Evolutionary conservation across 345 rosid species (phyloP), one percentile per base, ranked within the genome.

Genomic region (Durio zibethinus): DNA sequence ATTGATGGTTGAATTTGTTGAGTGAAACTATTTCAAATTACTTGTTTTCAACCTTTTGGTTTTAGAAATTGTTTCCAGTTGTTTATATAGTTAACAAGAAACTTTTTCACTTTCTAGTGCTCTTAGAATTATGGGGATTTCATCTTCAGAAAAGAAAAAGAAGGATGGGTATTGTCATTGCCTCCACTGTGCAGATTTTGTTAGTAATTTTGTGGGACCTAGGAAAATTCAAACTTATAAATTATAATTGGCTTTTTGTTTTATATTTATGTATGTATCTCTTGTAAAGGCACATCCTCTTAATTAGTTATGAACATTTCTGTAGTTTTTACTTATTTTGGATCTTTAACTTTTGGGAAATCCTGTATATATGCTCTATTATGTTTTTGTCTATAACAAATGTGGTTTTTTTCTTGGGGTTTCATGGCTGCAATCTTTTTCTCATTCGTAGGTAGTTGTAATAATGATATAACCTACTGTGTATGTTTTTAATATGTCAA

Each of bases 401-500:
- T 25, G 56, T 47, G 38, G 56, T 20, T 25, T 69, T 18, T 15
- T 60, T 29, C 68, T 69, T 27, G 40, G 73, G 73, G 54, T 31
- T 69, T 69, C 53, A 69, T 69, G 38, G 36, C n/a, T 69, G 57
- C 73, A 69, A 69, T 48, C 12, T 48, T 47, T 45, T 27, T 47
- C 56, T 69, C 23, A 20, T 15, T 27, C 4, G 14, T 69, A 40
- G 56, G 15, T 38, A 7, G 23, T 40, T 31, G 29, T 61, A 59
- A 14, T 47, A 57, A 43, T 75, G 40, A 57, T 45, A 70, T 10
- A 36, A 25, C 42, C 35, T 61, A 33, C 76, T 64, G 2, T 0
- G 10, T 57, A 47, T 66, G 50, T 25, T 75, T 52, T 52, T 75
- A 47, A 43, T 69, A 72, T 80, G 85, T 81, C 73, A 83, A 77